Evolutionary conservation across 2,329 filamentous ascomycete species (phyloP).

Genomic region (Pyricularia sp.): DNA sequence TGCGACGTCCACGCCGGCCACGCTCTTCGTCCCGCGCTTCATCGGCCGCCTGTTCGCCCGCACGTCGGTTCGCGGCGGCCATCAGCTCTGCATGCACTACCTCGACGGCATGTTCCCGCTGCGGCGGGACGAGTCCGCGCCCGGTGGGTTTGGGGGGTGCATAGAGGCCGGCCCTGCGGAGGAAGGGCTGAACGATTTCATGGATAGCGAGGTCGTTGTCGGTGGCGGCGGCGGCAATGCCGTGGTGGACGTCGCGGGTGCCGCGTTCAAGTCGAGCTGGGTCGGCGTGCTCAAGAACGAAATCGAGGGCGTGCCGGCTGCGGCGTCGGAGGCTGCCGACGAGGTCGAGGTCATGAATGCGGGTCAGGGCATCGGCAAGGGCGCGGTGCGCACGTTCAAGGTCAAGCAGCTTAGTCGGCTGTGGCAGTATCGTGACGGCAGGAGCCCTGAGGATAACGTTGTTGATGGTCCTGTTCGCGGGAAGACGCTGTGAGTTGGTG

Average conservation of each 20-base stretch:
- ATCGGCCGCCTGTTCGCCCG: conserved; percentile 52
- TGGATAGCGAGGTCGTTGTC: conserved; percentile 46
- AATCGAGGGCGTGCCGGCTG: conserved; percentile 21
- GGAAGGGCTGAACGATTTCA: conserved; percentile 41
- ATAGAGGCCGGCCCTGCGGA: conserved; percentile 26
- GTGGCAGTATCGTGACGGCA: conserved; percentile 54
- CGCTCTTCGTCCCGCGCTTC: conserved; percentile 45
- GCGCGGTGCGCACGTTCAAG: conserved; percentile 25
- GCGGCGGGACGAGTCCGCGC: conserved; percentile 22
- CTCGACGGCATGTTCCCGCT: conserved; percentile 53
- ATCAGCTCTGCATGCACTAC: conserved; percentile 53
- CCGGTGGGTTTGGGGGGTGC: conserved; percentile 15
- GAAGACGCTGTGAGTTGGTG: background rate
- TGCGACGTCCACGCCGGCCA: conserved; percentile 30
- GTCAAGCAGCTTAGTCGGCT: conserved; percentile 53
- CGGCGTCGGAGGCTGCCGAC: conserved; percentile 4
- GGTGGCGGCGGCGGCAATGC: conserved; percentile 24
- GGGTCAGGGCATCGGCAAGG: conserved; percentile 11
- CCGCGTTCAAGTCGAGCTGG: conserved; percentile 39
- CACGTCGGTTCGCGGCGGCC: conserved; percentile 38
- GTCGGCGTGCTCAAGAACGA: conserved; percentile 29
- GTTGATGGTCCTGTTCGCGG: background rate
- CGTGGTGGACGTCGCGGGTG: conserved; percentile 31
- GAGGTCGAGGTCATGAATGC: conserved; percentile 5
- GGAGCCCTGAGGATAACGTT: conserved; percentile 33